phyloP scores from a whole-genome alignment of 495 filamentous ascomycete species.

The Aspergillus bridgeri region DNA sequence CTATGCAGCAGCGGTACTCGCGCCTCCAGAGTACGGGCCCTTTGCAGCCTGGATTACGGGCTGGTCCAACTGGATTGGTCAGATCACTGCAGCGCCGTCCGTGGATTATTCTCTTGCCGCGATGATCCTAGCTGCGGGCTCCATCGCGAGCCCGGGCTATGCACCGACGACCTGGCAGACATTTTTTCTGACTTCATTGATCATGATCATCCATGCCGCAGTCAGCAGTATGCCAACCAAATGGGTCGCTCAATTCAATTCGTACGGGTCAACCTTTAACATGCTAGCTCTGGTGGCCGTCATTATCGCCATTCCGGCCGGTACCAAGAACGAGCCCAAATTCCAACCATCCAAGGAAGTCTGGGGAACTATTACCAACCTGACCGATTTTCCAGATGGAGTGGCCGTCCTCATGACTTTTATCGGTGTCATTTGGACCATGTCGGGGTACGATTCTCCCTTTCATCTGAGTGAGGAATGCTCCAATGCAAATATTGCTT shows the following conservation, averaged over 20 bases:
- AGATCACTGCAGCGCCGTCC: slow-evolving; percentile 68
- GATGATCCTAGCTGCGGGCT: slow-evolving; percentile 71
- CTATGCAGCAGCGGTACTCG: slow-evolving; percentile 76
- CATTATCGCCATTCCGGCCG: slow-evolving; percentile 68
- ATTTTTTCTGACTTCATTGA: slow-evolving; percentile 64
- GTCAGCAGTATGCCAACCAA: slow-evolving; percentile 75
- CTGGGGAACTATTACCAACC: slow-evolving; percentile 67
- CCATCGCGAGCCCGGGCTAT: slow-evolving; percentile 64
- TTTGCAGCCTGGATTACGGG: slow-evolving; percentile 71
- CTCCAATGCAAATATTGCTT: slow-evolving; percentile 70
- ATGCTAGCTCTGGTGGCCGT: slow-evolving; percentile 63
- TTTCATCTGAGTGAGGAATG: slow-evolving; percentile 79
- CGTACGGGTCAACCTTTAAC: slow-evolving; percentile 71
- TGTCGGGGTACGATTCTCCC: slow-evolving; percentile 68
- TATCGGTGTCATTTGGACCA: slow-evolving; percentile 61
- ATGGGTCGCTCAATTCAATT: slow-evolving; percentile 75
- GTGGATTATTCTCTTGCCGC: slow-evolving; percentile 59
- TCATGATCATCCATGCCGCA: slow-evolving; percentile 66
- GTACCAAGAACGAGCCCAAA: slow-evolving; percentile 54
- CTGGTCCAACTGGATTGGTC: slow-evolving; percentile 74
- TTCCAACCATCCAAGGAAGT: slow-evolving; percentile 62
- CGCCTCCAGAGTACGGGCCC: slow-evolving; percentile 70
- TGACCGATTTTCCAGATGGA: slow-evolving; percentile 68
- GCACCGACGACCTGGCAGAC: slow-evolving; percentile 63
- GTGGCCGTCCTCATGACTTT: slow-evolving; percentile 76